These are phyloP conservation scores for Telfairia occidentalis DNA, from an alignment of 331 rosid genomes.

Conservation along the genomic window DNA sequence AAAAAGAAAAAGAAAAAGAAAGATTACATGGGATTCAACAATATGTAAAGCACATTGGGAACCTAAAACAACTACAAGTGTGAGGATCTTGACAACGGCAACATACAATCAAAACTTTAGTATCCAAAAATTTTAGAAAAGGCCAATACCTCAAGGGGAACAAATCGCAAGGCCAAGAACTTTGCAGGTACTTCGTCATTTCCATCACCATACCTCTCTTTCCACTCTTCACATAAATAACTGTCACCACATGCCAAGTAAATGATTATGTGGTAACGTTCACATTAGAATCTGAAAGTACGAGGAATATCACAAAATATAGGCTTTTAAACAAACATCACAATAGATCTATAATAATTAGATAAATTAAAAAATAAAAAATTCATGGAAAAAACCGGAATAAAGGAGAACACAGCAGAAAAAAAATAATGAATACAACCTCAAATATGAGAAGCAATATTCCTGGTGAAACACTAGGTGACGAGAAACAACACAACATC, in stretches of 20 bases:
- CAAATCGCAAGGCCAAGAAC: slow-evolving; percentile 42
- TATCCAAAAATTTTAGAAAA: not conserved
- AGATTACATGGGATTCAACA: not conserved
- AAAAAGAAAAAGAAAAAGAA: not conserved
- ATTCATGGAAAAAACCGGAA: not conserved
- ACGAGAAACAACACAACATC: not conserved
- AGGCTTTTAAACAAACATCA: not conserved
- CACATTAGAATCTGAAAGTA: slow-evolving; percentile 1
- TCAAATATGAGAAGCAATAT: not conserved
- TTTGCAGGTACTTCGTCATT: slow-evolving; percentile 35
- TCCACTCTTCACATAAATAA: slow-evolving; percentile 83
- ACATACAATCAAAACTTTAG: not conserved
- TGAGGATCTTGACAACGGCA: not conserved
- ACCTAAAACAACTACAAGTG: not conserved
- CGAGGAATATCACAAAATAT: not conserved
- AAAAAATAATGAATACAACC: not conserved
- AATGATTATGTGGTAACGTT: not conserved
- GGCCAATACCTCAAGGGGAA: slow-evolving; percentile 47
- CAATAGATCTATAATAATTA: not conserved
- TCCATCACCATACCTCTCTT: slow-evolving; percentile 40
- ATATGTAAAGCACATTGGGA: not conserved
- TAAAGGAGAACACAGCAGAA: not conserved
- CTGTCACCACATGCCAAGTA: slow-evolving; percentile 24
- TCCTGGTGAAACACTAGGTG: not conserved
- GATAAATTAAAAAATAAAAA: not conserved